Evolutionary conservation across 345 rosid genomes (phyloP), one percentile per base, ranked within the genome.

Genomic region (Brassica cretica): DNA sequence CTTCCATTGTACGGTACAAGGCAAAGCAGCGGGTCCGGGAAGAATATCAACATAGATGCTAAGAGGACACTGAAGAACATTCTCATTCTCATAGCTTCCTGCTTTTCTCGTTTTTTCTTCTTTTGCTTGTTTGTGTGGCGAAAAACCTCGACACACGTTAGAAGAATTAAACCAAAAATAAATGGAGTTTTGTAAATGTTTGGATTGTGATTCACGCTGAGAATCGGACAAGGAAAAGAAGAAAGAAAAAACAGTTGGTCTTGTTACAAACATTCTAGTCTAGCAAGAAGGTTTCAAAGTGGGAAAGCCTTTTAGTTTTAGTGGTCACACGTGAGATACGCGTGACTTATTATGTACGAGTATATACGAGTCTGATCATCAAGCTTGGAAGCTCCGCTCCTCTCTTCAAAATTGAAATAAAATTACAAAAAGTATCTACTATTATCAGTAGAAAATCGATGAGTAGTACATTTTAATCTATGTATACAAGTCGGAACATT

Each of bases 11-110:
- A 60, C 44, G 21, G 82, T 73, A 66, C 15, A 71, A 89, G 74
- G 5, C 89, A 90, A 83, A 30, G 74, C 24, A 82, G 83, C 66
- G 67, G 53, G 35, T 82, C 81, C 9, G 82, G 76, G n/a, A 76
- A 21, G 66, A 9, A 39, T 39, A 10, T 39, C 46, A 9, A 39
- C 46, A 80, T 37, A 24, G 81, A 8, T 51, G 64, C 53, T 27
- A 79, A 14, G 33, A 88, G 37, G 16, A 73, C 62, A 78, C 81
- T 16, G 66, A 81, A 70, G 77, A 68, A 64, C 51, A 24, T 74
- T 76, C 29, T 85, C 93, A 92, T 21, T 21, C 24, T 89, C 41
- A 39, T 39, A 12, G 46, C 46, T 39, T 39, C 53, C 53, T 41
- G 49, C 14, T 39, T 39, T 39, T 39, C 46, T 39, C 10, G 46